phyloP scores from a whole-genome alignment of 495 filamentous ascomycete species.

The Aspergillus baeticus region DNA sequence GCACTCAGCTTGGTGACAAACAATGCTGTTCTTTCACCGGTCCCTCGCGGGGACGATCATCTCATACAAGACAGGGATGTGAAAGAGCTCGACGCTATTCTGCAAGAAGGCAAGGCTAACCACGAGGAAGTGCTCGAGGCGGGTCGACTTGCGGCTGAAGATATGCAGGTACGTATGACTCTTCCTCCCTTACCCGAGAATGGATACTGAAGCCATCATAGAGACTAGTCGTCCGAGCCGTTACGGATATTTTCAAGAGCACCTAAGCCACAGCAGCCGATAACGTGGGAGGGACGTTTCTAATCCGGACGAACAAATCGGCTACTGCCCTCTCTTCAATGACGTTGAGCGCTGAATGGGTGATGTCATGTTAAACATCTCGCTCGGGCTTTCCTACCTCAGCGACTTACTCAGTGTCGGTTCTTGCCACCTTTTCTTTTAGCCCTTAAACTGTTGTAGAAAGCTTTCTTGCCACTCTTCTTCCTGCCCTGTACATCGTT shows the following conservation, averaged over 20 bases:
- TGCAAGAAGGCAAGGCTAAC: conserved; percentile 65
- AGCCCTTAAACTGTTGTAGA: conserved; percentile 65
- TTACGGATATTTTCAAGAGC: conserved; percentile 15
- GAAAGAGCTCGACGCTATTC: conserved; percentile 51
- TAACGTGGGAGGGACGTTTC: no score
- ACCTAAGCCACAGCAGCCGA: background rate
- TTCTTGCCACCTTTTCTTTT: conserved; percentile 48
- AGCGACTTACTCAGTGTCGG: conserved; percentile 7
- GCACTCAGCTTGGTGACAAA: conserved; percentile 80
- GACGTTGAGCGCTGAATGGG: no score
- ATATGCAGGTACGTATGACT: conserved; percentile 58
- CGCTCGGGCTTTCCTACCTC: no score
- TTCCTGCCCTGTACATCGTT: conserved; percentile 65
- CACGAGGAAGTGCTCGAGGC: conserved; percentile 73
- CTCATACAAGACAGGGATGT: conserved; percentile 38
- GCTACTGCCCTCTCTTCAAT: no score
- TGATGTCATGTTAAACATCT: no score
- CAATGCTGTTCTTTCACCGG: conserved; percentile 62
- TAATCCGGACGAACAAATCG: background rate
- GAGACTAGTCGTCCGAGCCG: conserved; percentile 40
- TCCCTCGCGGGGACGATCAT: conserved; percentile 59
- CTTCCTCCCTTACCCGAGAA: background rate
- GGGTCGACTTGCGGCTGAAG: conserved; percentile 58
- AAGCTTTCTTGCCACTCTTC: conserved; percentile 68
- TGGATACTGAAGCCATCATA: conserved; percentile 26